Percentiles rank a stretch among this genome's conserved stretches.
Evolutionary conservation across 495 filamentous ascomycete species (phyloP).

Genomic region (Elaphomyces granulatus): DNA sequence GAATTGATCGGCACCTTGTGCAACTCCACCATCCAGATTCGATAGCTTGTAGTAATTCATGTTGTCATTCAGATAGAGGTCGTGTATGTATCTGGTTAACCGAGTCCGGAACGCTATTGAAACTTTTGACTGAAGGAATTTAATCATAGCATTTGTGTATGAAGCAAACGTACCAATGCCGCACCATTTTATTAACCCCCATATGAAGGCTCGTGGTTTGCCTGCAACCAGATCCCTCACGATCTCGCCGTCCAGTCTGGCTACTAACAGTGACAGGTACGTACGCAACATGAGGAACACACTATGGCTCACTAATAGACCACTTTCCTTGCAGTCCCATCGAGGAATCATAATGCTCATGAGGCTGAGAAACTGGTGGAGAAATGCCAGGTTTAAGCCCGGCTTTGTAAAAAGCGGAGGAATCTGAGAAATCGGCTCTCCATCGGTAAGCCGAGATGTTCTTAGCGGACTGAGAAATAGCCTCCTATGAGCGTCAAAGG

Average conservation of each 20-base stretch:
- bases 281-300: slow-evolving; percentile 62
- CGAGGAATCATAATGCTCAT: slow-evolving; percentile 95
- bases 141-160: slow-evolving; percentile 95
- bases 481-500: slow-evolving; percentile 90
- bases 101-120: slow-evolving; percentile 97
- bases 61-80: slow-evolving; percentile 86
- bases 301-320: slow-evolving; percentile 67
- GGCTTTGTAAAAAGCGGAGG: slow-evolving; percentile 81
- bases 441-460: slow-evolving; percentile 58
- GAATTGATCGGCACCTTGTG: slow-evolving; percentile 86
- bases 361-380: slow-evolving; percentile 91
- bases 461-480: slow-evolving; percentile 85
- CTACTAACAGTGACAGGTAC: slow-evolving; percentile 86
- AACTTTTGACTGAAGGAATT: slow-evolving; percentile 94
- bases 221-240: slow-evolving; percentile 91
- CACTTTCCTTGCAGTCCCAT: slow-evolving; percentile 90
- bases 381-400: slow-evolving; percentile 90
- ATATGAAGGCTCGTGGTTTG: slow-evolving; percentile 74
- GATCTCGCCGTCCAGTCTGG: slow-evolving; percentile 88
- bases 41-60: slow-evolving; percentile 92
- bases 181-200: slow-evolving; percentile 79
- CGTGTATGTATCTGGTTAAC: slow-evolving; percentile 92
- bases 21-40: slow-evolving; percentile 87
- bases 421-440: slow-evolving; percentile 44
- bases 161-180: slow-evolving; percentile 62